phyloP scores from a whole-genome alignment of 257 asterid species.

The Solanum neorickii region DNA sequence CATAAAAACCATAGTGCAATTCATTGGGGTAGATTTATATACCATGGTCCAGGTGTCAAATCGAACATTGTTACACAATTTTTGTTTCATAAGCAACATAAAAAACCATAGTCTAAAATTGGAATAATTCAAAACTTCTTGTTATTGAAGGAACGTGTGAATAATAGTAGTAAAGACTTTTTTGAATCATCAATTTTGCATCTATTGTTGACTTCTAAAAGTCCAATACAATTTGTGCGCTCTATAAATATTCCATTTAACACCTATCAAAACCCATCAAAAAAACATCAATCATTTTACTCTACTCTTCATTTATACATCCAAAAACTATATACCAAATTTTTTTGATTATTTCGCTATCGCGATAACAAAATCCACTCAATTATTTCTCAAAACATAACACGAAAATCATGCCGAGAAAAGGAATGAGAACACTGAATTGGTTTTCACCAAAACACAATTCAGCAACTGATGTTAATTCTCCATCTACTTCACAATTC shows the following conservation, averaged over 20 bases:
- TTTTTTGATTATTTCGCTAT: neutral
- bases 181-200: neutral
- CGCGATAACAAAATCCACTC: neutral
- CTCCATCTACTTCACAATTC: neutral
- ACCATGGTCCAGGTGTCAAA: neutral
- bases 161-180: neutral
- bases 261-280: neutral
- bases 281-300: neutral
- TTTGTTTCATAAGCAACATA: neutral
- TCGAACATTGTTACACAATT: neutral
- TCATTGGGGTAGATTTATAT: neutral
- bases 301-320: neutral
- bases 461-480: neutral
- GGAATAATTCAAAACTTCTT: neutral
- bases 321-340: neutral
- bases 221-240: neutral
- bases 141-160: neutral
- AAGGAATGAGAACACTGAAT: conserved; percentile 46
- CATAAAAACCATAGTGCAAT: too few species aligned
- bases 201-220: neutral
- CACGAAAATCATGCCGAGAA: conserved; percentile 35
- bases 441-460: conserved; percentile 24
- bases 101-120: neutral
- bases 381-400: neutral
- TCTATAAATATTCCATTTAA: neutral